Conservation (phyloP, 2,329 filamentous ascomycete species). For the Raffaelea arxii region DNA sequence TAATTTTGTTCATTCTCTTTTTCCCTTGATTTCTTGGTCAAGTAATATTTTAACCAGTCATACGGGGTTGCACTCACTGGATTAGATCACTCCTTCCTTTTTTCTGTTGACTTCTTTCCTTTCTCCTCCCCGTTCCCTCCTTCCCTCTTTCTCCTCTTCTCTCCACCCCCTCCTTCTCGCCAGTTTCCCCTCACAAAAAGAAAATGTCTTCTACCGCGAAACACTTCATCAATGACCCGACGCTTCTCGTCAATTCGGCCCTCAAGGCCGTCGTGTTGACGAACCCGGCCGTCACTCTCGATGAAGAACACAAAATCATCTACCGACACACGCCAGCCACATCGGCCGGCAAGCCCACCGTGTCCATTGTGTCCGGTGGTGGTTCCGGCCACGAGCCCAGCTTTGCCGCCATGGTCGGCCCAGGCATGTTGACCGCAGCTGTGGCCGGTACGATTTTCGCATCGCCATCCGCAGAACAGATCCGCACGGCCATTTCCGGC, state of each 20-base stretch:
- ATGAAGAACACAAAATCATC: conserved; percentile 71
- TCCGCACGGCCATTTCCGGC: conserved; percentile 63
- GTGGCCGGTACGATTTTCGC: conserved; percentile 82
- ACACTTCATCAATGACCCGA: conserved; percentile 84
- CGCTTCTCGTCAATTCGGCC: conserved; percentile 66
- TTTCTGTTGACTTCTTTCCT: background rate
- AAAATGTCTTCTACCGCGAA: conserved; percentile 42
- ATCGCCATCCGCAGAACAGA: conserved; percentile 66
- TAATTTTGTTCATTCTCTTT: no score
- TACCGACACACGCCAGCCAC: conserved; percentile 53
- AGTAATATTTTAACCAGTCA: no score
- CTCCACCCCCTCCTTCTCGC: background rate
- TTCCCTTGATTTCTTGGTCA: no score
- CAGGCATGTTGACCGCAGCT: conserved; percentile 68
- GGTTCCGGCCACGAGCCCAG: conserved; percentile 86
- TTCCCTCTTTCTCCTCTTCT: background rate
- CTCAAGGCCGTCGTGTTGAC: conserved; percentile 69
- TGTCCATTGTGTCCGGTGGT: conserved; percentile 78
- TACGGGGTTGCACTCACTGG: no score
- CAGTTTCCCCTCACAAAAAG: background rate
- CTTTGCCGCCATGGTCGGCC: conserved; percentile 77
- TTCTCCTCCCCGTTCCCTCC: background rate
- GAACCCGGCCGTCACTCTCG: conserved; percentile 75
- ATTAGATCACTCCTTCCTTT: no score
- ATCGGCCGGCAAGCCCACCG: conserved; percentile 41